Conservation (phyloP, 441 rosid genomes). For the Viola pubescens region DNA sequence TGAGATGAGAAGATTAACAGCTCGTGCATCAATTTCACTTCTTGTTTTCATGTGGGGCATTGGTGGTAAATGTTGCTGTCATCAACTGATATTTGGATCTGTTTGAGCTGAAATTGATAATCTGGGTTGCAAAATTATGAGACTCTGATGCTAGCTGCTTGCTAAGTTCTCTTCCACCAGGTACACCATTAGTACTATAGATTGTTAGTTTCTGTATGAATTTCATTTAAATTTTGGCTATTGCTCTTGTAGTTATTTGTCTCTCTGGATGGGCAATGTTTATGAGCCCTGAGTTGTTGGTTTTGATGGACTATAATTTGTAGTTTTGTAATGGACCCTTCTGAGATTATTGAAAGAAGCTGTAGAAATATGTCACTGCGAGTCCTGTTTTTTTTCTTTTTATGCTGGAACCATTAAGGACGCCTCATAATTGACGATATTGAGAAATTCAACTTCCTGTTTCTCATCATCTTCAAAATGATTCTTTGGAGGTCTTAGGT, state of each 20-base stretch:
- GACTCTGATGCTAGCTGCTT: too few species aligned
- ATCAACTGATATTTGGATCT: not conserved
- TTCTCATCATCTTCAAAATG: slow-evolving; percentile 1
- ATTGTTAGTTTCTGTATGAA: too few species aligned
- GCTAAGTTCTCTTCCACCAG: too few species aligned
- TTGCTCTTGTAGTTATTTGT: too few species aligned
- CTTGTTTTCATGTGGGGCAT: not conserved
- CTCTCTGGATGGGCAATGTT: not conserved
- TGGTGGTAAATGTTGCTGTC: slow-evolving; percentile 2
- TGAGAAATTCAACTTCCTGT: not conserved
- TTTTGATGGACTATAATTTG: not conserved
- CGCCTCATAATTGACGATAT: not conserved
- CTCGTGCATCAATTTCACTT: not conserved
- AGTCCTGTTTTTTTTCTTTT: not conserved
- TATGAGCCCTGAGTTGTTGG: not conserved
- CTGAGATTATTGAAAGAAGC: not conserved
- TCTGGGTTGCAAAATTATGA: too few species aligned
- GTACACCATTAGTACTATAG: too few species aligned
- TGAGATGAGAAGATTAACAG: not conserved
- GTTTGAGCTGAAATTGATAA: not conserved
- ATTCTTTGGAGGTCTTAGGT: too few species aligned
- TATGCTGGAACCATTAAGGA: not conserved
- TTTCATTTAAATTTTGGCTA: too few species aligned
- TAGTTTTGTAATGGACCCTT: not conserved
- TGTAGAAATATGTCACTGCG: not conserved